Conservation (phyloP, 2,329 filamentous ascomycete genomes). For the Knufia fluminis region DNA sequence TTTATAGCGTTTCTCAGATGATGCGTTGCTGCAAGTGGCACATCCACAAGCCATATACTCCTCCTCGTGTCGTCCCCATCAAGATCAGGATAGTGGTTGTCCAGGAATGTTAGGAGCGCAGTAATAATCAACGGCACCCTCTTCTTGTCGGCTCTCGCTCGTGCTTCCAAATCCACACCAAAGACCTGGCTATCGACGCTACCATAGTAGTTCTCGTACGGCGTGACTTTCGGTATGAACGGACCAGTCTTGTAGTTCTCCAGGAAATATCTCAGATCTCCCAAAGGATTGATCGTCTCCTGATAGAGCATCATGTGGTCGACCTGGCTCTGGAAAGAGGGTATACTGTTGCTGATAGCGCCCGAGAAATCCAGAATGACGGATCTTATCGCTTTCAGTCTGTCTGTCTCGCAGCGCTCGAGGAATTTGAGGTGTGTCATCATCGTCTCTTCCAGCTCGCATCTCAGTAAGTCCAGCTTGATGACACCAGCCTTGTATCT, state of each 20-base stretch:
- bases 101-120: conserved; percentile 84
- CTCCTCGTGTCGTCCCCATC: conserved; percentile 91
- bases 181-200: conserved; percentile 96
- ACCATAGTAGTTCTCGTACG: conserved; percentile 99
- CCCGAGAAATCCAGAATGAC: conserved; percentile 96
- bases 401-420: conserved; percentile 91
- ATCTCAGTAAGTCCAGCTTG: conserved; percentile 81
- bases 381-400: conserved; percentile 95
- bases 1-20: conserved; percentile 75
- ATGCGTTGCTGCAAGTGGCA: conserved; percentile 76
- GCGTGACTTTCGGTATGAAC: conserved; percentile 80
- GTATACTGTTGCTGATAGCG: conserved; percentile 95
- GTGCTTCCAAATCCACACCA: conserved; percentile 91
- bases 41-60: conserved; percentile 88
- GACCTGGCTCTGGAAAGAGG: conserved; percentile 85
- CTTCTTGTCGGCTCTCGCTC: conserved; percentile 88
- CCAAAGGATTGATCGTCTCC: conserved; percentile 89
- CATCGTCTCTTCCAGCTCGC: conserved; percentile 92
- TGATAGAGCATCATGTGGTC: conserved; percentile 99
- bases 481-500: conserved; percentile 81
- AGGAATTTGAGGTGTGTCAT: conserved; percentile 88
- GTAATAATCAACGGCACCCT: conserved; percentile 88
- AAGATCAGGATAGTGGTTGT: conserved; percentile 93
- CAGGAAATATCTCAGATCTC: conserved; percentile 83
- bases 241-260: conserved; percentile 95